Conservation (phyloP, 2,329 filamentous ascomycete genomes). For the Ascochyta fabae region DNA sequence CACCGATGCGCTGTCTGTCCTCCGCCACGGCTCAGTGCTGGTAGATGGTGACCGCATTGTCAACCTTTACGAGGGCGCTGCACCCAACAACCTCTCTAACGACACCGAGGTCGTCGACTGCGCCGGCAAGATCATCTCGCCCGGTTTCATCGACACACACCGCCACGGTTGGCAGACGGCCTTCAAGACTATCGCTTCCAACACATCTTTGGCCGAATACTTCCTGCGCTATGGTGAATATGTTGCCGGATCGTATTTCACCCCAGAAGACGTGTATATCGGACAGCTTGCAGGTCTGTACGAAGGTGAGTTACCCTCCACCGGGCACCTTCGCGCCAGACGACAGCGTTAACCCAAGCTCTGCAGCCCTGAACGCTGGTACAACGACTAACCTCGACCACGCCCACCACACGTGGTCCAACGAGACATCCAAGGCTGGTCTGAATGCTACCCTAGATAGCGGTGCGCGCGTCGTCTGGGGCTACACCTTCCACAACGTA, state of each 20-base stretch:
- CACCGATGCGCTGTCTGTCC: too few species aligned
- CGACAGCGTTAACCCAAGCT: too few species aligned
- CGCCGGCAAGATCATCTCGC: slow-evolving; percentile 58
- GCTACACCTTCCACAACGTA: slow-evolving; percentile 52
- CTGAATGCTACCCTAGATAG: slow-evolving; percentile 58
- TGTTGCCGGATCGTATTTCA: slow-evolving; percentile 10
- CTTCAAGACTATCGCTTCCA: slow-evolving; percentile 60
- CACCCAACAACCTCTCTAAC: too few species aligned
- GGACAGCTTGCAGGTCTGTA: slow-evolving; percentile 50
- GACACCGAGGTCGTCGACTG: slow-evolving; percentile 52
- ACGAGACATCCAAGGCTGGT: slow-evolving; percentile 53
- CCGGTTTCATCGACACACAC: slow-evolving; percentile 65
- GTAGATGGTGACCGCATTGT: too few species aligned
- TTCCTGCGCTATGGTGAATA: slow-evolving; percentile 21
- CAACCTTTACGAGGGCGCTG: too few species aligned
- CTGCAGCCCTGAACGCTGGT: slow-evolving; percentile 55
- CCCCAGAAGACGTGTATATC: slow-evolving; percentile 32
- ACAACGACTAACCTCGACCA: slow-evolving; percentile 58
- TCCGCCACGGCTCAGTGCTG: too few species aligned
- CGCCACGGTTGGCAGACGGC: slow-evolving; percentile 59
- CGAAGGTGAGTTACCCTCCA: slow-evolving; percentile 36
- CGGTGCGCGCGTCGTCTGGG: slow-evolving; percentile 50
- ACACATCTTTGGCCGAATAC: slow-evolving; percentile 45
- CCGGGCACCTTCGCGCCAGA: too few species aligned
- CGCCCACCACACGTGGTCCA: slow-evolving; percentile 49